Percentiles rank a stretch among this genome's conserved stretches.
These are phyloP conservation scores for Paramecium sexaurelia DNA, from an alignment of 73 alveolate species.

Conservation along the genomic window DNA sequence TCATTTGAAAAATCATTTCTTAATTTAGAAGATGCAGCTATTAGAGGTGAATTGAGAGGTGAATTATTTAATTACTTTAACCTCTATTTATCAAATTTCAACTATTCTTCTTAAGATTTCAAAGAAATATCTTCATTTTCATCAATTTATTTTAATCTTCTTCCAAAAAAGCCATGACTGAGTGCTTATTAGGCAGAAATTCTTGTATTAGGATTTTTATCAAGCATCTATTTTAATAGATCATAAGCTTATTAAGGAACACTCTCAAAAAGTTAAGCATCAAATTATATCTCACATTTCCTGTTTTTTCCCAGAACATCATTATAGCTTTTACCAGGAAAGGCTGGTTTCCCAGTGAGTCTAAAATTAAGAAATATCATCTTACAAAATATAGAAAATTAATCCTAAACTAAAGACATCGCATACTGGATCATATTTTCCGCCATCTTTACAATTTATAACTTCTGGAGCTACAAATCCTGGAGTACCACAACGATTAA, in stretches of 20 bases:
- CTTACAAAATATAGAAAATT: constrained; percentile 63
- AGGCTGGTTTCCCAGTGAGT: constrained; percentile 84
- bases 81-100: constrained; percentile 32
- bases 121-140: not conserved
- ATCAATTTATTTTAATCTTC: not conserved
- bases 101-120: not conserved
- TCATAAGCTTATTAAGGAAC: constrained; percentile 61
- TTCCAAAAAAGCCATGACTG: constrained; percentile 71
- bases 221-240: constrained; percentile 73
- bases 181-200: constrained; percentile 84
- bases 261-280: not conserved
- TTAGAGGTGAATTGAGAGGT: constrained; percentile 18
- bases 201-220: constrained; percentile 79
- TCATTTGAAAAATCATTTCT: not conserved
- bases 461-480: constrained; percentile 75
- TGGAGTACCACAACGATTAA: constrained; percentile 67
- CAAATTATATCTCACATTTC: constrained; percentile 73
- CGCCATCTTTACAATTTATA: constrained; percentile 51
- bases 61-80: not conserved
- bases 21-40: constrained; percentile 19
- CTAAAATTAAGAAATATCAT: not conserved
- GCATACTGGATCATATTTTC: constrained; percentile 66
- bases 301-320: constrained; percentile 78
- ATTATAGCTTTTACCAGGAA: constrained; percentile 79
- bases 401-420: constrained; percentile 66